Base-by-base conservation (phyloP, 2,329 filamentous ascomycete species). In the Neopestalotiopsis clavispora region DNA sequence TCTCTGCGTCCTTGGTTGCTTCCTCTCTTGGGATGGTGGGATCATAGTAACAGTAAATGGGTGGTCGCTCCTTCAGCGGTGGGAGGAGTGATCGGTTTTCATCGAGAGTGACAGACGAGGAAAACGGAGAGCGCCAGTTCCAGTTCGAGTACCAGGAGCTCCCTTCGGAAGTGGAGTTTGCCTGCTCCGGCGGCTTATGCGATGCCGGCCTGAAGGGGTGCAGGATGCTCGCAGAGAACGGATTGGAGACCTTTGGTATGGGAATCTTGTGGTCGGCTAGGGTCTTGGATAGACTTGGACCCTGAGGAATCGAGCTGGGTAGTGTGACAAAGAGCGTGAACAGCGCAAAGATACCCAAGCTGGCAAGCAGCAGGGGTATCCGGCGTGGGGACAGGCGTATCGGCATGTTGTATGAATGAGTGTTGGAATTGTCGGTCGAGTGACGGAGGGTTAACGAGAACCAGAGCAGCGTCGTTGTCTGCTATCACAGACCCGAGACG, bases 31-130 rank as follows among this genome's bases (percentile, higher is more conserved):
- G 82, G 20, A 85, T 79, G 4, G 88, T 89, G 12, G 88, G 84
- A 75, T 97, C 94, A 78, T 97, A 97, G 80, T 95, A 98, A 72
- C 94, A 97, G 81, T 97, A 98, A 67, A 98, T 90, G 1, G 90
- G 86, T 30, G 92, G 90, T 28, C 95, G 89, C 40, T 87, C 83
- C 61, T 79, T 82, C 34, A 97, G 83, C 2, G 93, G 93, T 61
- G 96, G 96, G 3, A 98, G 89, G 67, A 98, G 87, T 7, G 92
- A 91, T 67, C 94, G 88, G 75, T 92, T 92, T 78, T 97, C 92
- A 76, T 97, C 95, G 68, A 96, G 86, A 0, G 89, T 91, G 69
- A 96, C 85, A 17, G 90, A 89, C 58, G 91, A 94, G 20, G 94
- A 97, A 79, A 98, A 98, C 2, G 95, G 94, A 70, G 92, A 93